These are phyloP conservation scores for Diaporthe helianthi DNA, from an alignment of 2,329 filamentous ascomycete species.

Conservation along the genomic window DNA sequence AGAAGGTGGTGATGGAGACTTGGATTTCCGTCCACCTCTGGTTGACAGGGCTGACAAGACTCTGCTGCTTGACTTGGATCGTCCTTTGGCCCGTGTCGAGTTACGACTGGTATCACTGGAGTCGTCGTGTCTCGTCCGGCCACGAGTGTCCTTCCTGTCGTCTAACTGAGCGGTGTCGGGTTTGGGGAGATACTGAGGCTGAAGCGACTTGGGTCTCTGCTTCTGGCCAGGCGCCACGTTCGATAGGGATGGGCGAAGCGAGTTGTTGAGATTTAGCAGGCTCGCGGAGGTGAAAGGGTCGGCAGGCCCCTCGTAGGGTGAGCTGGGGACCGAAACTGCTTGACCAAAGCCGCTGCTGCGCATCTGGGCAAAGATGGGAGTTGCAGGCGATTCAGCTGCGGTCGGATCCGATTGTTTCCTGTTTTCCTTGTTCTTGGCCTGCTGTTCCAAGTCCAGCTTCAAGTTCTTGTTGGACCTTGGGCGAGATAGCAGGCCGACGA, in stretches of 20 bases:
- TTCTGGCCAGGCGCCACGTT: constrained; percentile 41
- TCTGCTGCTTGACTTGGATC: constrained; percentile 52
- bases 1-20: constrained; percentile 41
- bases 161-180: constrained; percentile 36
- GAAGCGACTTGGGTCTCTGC: constrained; percentile 59
- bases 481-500: constrained; percentile 76
- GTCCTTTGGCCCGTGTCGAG: constrained; percentile 42
- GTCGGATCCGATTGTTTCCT: constrained; percentile 64
- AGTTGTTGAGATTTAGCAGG: constrained; percentile 34
- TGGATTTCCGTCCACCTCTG: constrained; percentile 45
- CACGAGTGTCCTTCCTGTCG: constrained; percentile 34
- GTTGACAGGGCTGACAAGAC: constrained; percentile 49
- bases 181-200: constrained; percentile 45
- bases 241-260: constrained; percentile 34
- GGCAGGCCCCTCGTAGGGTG: constrained; percentile 19
- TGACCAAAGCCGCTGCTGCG: constrained; percentile 48
- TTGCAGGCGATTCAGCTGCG: constrained; percentile 47
- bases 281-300: constrained; percentile 31
- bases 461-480: constrained; percentile 76
- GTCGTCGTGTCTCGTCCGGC: constrained; percentile 34
- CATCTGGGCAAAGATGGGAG: constrained; percentile 86
- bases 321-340: constrained; percentile 36
- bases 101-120: constrained; percentile 26
- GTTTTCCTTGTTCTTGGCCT: constrained; percentile 81
- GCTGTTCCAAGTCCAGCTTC: constrained; percentile 40